phyloP scores from a whole-genome alignment of 225 moss, liverwort and hornwort genomes.

The Lunularia cruciata region DNA sequence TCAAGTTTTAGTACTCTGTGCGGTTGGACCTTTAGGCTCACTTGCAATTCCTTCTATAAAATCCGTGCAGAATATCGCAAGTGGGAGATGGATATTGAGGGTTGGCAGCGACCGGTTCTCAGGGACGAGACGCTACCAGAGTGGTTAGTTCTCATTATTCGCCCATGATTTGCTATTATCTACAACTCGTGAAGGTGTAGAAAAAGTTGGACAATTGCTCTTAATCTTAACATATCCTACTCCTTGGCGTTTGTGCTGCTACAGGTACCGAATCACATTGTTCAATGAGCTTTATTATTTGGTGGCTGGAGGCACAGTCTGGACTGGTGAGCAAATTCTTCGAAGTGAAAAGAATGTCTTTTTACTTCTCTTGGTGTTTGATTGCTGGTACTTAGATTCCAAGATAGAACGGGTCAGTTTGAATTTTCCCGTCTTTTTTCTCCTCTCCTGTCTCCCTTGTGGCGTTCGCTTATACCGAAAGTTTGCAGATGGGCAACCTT shows the following conservation, averaged over 20 bases:
- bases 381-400: background rate
- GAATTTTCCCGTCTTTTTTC: background rate
- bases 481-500: conserved; percentile 71
- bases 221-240: no score
- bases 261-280: conserved; percentile 93
- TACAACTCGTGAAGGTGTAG: no score
- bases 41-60: background rate
- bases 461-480: background rate
- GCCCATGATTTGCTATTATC: no score
- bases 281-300: conserved; percentile 98
- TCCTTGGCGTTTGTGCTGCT: background rate
- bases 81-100: conserved; percentile 92
- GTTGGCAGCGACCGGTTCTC: conserved; percentile 78
- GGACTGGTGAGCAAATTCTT: conserved; percentile 66
- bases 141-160: conserved; percentile 51
- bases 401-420: background rate
- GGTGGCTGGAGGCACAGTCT: conserved; percentile 96
- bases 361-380: background rate
- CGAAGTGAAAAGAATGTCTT: background rate
- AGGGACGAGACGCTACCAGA: conserved; percentile 71
- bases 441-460: background rate
- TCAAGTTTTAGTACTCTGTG: no score
- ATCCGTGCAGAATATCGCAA: conserved; percentile 59
- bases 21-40: no score
- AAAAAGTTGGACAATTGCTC: no score